Base-by-base conservation (phyloP, 2,329 filamentous ascomycete species). In the Alternaria angustiovoidea region DNA sequence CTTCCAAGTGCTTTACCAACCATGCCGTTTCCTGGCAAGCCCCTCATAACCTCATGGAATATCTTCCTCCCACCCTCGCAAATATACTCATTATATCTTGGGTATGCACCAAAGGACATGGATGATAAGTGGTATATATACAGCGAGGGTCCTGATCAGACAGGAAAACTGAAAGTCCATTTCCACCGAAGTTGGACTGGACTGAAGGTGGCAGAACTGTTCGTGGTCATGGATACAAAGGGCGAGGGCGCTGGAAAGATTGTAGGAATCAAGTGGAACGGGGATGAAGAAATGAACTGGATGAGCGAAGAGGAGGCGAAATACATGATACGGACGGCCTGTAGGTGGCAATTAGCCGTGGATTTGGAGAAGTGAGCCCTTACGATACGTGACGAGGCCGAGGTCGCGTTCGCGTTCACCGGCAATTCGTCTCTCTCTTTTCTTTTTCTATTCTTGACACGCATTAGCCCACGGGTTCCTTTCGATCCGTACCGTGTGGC, bases 301-400 rank as follows among this genome's bases (percentile, higher is more conserved):
- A 65, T 75, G 71, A 63, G 64, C 6, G 69, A 69, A 11, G 70
- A 70, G 6, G 71, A 74, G 54, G 75, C 69, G 2, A 77, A 74
- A 63, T 68, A 70, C 36, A 69, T 70, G 59, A 62, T 78, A 2
- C 56, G 67, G 20, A 69, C 63, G 41, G 61, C 58, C 7, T 75
- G 72, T 47, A 51, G 52, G n/a, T 69, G 64, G 58, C 68, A 67
- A 28, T 53, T 77, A 53, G 69, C 64, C 5, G 65, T 76, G 3
- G 51, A 68, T 11, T 54, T 77, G 12, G 65, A 90, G 65, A 91
- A 84, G 63, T 91, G 87, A 24, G 88, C 8, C 32, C 20, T 36
- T 7, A 20, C 20, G 20, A 38, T n/a, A 20, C 28, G 44, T 16
- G 32, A 20, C 46, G 2, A n/a, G 9, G 24, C 24, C 12, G 12